These are phyloP conservation scores for Rutstroemia sydowiana DNA, from an alignment of 2,329 filamentous ascomycete genomes.

Conservation along the genomic window DNA sequence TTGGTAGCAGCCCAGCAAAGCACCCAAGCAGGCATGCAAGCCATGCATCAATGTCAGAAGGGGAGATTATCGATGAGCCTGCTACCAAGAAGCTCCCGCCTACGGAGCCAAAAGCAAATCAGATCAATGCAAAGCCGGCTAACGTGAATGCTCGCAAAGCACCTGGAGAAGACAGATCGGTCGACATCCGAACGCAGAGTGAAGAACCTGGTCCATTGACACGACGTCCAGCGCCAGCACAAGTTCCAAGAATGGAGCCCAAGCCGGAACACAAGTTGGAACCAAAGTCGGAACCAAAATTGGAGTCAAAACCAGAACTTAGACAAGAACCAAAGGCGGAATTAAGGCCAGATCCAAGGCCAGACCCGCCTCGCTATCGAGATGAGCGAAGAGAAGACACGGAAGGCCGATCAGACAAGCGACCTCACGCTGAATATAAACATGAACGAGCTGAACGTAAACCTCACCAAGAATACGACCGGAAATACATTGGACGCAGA, in stretches of 20 bases:
- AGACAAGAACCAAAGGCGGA: neutral
- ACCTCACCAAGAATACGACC: constrained; percentile 13
- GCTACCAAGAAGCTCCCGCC: constrained; percentile 13
- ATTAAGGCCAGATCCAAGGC: constrained; percentile 1
- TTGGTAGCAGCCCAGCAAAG: constrained; percentile 11
- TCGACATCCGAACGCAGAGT: constrained; percentile 11
- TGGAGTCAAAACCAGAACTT: no score
- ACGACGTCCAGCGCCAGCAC: constrained; percentile 12
- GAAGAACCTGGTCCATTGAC: constrained; percentile 12
- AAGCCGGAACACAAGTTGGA: no score
- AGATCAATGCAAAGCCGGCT: constrained; percentile 9
- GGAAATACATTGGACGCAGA: constrained; percentile 13
- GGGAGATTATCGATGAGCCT: constrained; percentile 30
- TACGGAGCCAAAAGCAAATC: constrained; percentile 17
- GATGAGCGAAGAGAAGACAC: constrained; percentile 20
- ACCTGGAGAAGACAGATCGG: constrained; percentile 12
- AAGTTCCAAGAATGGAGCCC: neutral
- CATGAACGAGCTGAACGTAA: constrained; percentile 19
- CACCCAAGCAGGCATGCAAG: constrained; percentile 14
- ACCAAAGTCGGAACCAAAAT: no score
- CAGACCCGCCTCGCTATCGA: constrained; percentile 10
- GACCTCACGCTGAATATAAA: constrained; percentile 12
- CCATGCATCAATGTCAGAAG: constrained; percentile 22
- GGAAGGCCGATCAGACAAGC: constrained; percentile 15
- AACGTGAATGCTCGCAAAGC: constrained; percentile 17